phyloP scores from a whole-genome alignment of 2,329 filamentous ascomycete species.

The Pseudogymnoascus sp. region DNA sequence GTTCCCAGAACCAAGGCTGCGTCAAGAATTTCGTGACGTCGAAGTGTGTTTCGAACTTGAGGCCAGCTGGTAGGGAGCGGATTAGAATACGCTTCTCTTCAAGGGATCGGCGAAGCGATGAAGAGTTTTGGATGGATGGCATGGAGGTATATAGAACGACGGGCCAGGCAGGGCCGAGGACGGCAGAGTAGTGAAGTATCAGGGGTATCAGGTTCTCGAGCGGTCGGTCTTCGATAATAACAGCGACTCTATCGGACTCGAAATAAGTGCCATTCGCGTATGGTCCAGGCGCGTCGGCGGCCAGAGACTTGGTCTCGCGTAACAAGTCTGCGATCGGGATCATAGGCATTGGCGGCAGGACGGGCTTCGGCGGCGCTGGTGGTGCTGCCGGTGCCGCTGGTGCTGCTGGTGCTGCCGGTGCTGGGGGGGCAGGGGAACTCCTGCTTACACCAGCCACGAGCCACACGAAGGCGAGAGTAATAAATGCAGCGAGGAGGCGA shows the following conservation, averaged over 20 bases:
- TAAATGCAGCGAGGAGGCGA: neutral
- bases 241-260: constrained; percentile 23
- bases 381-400: neutral
- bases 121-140: constrained; percentile 18
- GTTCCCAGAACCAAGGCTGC: constrained; percentile 27
- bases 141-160: constrained; percentile 33
- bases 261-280: neutral
- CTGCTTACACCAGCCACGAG: neutral
- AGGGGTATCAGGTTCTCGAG: constrained; percentile 26
- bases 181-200: constrained; percentile 29
- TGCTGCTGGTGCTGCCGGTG: neutral
- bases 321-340: neutral
- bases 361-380: neutral
- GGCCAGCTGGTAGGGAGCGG: constrained; percentile 27
- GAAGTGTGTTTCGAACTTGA: constrained; percentile 25
- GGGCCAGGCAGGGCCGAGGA: constrained; percentile 35
- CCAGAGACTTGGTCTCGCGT: neutral
- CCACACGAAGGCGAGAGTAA: neutral
- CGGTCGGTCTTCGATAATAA: constrained; percentile 28
- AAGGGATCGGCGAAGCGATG: constrained; percentile 28
- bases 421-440: neutral
- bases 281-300: neutral
- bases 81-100: constrained; percentile 26
- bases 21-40: constrained; percentile 31
- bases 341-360: constrained; percentile 6